Evolutionary conservation across 768 basidiomycete genomes (phyloP), one percentile per base, ranked within the genome.

Genomic region (Mycena olivaceomarginata): DNA sequence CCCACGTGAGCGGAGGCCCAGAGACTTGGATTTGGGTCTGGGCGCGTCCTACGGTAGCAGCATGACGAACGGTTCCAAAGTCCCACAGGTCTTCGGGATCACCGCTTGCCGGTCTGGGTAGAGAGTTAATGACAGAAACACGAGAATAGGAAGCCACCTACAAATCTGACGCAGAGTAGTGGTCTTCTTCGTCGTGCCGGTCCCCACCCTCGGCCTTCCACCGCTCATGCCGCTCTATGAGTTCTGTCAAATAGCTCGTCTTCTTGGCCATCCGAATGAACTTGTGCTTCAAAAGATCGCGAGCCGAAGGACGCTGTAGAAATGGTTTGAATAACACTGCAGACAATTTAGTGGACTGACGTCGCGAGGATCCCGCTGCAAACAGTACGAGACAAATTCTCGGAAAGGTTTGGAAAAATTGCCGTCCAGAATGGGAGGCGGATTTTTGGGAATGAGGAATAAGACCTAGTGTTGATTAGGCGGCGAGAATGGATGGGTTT

Each of bases 381-480:
- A 87, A 85, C 98, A 99, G 75, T 94, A 94, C 0, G 95, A 89
- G 16, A 99, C 96, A 84, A 99, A 99, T 73, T 99, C 98, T 80
- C 94, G 91, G 88, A 99, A 99, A 6, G 95, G 90, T 82, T 96
- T 97, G 3, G 97, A 97, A 86, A 99, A 99, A 79, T 93, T 93
- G 45, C 93, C 94, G 77, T 99, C 98, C 57, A 99, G 88, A 25
- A 91, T 91, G 13, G 98, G 98, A 1, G 98, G 98, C 2, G 96
- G 93, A 80, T 99, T 99, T 89, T 99, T 99, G 18, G 98, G 98
- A 72, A 99, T 99, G 70, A 99, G 90, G 90, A 99, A 99, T 15
- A 99, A 90, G 45, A 99, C 97, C 97, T 98, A 80, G n/a, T 59
- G 16, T 69, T 45, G 66, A 70, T 48, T 25, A 57, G n/a, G 22